Evolutionary conservation across 768 basidiomycete genomes (phyloP), one percentile per base, ranked within the genome.

Genomic region (Agrocybe praecox): DNA sequence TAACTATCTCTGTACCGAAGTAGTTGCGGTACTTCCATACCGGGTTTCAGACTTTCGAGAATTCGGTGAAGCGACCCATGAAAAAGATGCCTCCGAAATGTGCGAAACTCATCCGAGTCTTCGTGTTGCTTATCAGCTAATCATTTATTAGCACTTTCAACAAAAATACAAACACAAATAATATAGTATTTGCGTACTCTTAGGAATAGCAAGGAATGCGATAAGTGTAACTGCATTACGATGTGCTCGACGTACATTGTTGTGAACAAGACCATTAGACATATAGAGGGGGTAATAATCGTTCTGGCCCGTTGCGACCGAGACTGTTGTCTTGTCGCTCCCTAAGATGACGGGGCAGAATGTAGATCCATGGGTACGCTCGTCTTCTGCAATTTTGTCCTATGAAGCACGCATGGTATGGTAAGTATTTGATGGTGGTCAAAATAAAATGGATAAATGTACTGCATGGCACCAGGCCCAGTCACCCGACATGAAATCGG

Each of bases 401-500:
- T 72, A 47, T 15, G 6, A 36, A 14, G 19, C 6, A 10, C 12
- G 19, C 11, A 52, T 33, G 32, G 47, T n/a, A n/a, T n/a, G n/a
- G n/a, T n/a, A n/a, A n/a, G n/a, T n/a, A n/a, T n/a, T n/a, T n/a
- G n/a, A n/a, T n/a, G n/a, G n/a, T n/a, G 19, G 33, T 52, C 12
- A 49, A 19, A 34, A 29, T 46, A 57, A 60, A 44, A 46, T 52
- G 11, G 17, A 6, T 18, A 69, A 34, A 34, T 34, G 33, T 64
- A 78, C 76, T 4, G 69, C 72, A 47, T 81, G 76, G 6, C 62
- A 51, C 75, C 74, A 80, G 3, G 73, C 73, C 63, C 68, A 79
- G 29, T 75, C 64, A 2, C 73, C 78, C 0, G 75, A 76, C 73
- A 79, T 77, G 17, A 80, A 60, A 62, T 79, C 65, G 2, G 33